Evolutionary conservation across 2,329 filamentous ascomycete genomes (phyloP).

Genomic region (Madurella fahalii): DNA sequence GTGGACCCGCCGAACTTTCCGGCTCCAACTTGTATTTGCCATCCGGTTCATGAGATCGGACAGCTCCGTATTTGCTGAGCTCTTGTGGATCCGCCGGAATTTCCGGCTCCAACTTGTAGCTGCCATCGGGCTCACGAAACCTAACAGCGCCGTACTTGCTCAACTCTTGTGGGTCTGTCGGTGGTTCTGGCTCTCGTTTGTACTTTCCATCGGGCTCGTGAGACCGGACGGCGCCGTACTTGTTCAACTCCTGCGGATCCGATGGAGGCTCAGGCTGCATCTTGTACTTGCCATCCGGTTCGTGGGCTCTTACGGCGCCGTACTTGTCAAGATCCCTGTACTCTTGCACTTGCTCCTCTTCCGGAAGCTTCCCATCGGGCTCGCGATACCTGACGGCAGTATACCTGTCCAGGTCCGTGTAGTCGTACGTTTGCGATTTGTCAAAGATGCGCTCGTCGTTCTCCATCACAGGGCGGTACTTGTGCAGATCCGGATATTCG

Average conservation of each 20-base stretch:
- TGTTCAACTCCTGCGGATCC: constrained; percentile 15
- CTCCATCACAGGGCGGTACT: constrained; percentile 30
- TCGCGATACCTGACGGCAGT: constrained; percentile 25
- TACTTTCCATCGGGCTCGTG: constrained; percentile 17
- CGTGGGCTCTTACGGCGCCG: constrained; percentile 10
- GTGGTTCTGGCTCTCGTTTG: background rate
- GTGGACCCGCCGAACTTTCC: background rate
- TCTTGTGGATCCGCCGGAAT: constrained; percentile 6
- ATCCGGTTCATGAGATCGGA: constrained; percentile 10
- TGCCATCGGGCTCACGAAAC: constrained; percentile 13
- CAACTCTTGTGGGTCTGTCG: constrained; percentile 12
- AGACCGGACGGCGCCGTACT: constrained; percentile 17
- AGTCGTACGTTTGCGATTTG: constrained; percentile 17
- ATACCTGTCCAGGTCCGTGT: constrained; percentile 32
- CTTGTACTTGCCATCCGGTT: constrained; percentile 18
- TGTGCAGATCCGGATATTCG: constrained; percentile 32
- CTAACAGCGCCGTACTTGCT: constrained; percentile 19
- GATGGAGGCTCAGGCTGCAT: background rate
- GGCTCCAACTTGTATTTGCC: constrained; percentile 10
- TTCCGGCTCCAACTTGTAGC: constrained; percentile 7
- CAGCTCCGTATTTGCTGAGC: constrained; percentile 20
- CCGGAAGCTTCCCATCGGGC: constrained; percentile 22
- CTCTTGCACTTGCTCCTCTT: constrained; percentile 15
- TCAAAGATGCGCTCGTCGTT: background rate
- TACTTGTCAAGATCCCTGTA: constrained; percentile 43